A percentile compares a stretch with the other conserved stretches of the same genome.
phyloP scores from a whole-genome alignment of 2,329 filamentous ascomycete genomes.

The Fusarium setosum region DNA sequence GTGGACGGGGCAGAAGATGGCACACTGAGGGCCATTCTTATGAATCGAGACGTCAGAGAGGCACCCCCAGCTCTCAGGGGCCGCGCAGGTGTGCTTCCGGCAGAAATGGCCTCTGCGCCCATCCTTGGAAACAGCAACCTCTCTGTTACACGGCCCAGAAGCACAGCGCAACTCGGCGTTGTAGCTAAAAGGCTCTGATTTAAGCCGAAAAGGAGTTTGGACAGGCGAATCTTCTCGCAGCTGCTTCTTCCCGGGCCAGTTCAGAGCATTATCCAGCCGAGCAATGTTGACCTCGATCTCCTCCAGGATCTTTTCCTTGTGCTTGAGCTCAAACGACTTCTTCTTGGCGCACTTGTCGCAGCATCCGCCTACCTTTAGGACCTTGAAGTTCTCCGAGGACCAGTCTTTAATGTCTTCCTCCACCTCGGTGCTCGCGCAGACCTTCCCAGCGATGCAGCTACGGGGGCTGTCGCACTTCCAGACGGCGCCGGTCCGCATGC shows the following conservation, averaged over 20 bases:
- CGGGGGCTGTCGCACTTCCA: conserved; percentile 9
- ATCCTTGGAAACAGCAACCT: not conserved
- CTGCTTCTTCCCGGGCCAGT: not conserved
- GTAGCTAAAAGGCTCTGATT: too few species aligned
- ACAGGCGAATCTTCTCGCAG: not conserved
- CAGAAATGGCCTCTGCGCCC: conserved; percentile 27
- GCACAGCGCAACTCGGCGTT: conserved; percentile 1
- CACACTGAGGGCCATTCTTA: not conserved
- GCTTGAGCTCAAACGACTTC: not conserved
- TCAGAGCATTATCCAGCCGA: not conserved
- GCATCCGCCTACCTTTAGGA: not conserved
- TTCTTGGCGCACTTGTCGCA: not conserved
- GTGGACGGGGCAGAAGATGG: conserved; percentile 20
- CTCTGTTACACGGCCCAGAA: conserved; percentile 4
- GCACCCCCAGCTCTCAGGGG: conserved; percentile 20
- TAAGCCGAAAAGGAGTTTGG: too few species aligned
- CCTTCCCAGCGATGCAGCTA: not conserved
- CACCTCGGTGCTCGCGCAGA: not conserved
- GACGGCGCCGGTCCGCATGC: not conserved
- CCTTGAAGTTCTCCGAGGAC: not conserved
- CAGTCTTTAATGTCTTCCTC: not conserved
- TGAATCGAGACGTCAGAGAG: conserved; percentile 16
- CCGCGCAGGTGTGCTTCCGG: conserved; percentile 30
- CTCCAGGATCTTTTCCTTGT: not conserved
- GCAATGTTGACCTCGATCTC: not conserved